A percentile compares a stretch with the other conserved stretches of the same genome.
Evolutionary conservation across 2,329 filamentous ascomycete genomes (phyloP).

Genomic region (Akanthomyces uredinophilus): DNA sequence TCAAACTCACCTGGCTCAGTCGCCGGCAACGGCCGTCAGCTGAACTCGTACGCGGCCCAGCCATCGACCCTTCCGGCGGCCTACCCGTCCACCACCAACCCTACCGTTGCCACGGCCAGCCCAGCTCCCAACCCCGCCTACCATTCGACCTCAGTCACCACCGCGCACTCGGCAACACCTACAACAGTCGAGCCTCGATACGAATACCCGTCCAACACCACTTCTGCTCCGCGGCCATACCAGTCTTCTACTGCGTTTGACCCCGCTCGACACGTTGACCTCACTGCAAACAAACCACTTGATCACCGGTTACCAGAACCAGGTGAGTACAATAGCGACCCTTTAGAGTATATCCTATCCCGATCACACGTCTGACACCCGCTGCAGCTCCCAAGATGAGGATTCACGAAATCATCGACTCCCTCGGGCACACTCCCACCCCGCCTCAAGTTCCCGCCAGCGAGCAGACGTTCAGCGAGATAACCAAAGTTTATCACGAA

Average conservation of each 20-base stretch:
- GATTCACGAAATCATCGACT: slow-evolving; percentile 66
- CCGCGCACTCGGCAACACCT: slow-evolving; percentile 25
- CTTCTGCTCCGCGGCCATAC: background rate
- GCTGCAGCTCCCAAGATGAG: slow-evolving; percentile 59
- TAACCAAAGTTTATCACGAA: slow-evolving; percentile 66
- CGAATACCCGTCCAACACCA: slow-evolving; percentile 35
- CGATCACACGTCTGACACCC: slow-evolving; percentile 18
- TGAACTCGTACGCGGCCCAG: slow-evolving; percentile 43
- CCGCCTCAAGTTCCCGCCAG: slow-evolving; percentile 47
- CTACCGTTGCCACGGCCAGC: slow-evolving; percentile 29
- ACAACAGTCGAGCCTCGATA: slow-evolving; percentile 38
- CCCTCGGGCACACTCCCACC: slow-evolving; percentile 55
- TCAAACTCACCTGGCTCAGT: slow-evolving; percentile 20
- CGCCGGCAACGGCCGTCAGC: slow-evolving; percentile 22
- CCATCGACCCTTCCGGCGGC: slow-evolving; percentile 39
- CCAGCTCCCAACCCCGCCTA: slow-evolving; percentile 22
- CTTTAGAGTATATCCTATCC: slow-evolving; percentile 19
- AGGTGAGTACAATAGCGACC: background rate
- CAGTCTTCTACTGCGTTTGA: slow-evolving; percentile 2
- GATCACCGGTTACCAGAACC: slow-evolving; percentile 3
- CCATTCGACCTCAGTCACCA: slow-evolving; percentile 30
- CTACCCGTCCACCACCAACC: slow-evolving; percentile 30
- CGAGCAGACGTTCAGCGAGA: slow-evolving; percentile 55
- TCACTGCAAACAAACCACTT: background rate
- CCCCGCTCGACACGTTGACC: slow-evolving; percentile 1